These are phyloP conservation scores for Didymella arachidicola DNA, from an alignment of 2,329 filamentous ascomycete genomes.

Conservation along the genomic window DNA sequence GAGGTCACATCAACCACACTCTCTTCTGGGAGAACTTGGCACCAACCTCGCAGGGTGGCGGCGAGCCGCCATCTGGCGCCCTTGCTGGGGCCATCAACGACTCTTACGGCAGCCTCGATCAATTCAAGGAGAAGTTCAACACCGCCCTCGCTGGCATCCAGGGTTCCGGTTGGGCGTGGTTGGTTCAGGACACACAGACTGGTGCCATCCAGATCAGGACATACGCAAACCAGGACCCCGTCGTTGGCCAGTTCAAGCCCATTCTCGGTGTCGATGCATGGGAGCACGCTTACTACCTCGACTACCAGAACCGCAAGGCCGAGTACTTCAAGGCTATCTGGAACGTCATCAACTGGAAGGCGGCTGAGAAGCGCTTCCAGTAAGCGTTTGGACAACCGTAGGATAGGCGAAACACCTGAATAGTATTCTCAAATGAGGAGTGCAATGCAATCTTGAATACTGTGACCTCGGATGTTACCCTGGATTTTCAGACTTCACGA, in stretches of 20 bases:
- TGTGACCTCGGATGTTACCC: neutral
- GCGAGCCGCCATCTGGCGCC: conserved; percentile 66
- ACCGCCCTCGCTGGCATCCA: conserved; percentile 70
- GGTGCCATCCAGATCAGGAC: conserved; percentile 70
- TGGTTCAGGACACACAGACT: conserved; percentile 69
- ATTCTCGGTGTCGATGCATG: conserved; percentile 91
- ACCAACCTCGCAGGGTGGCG: conserved; percentile 71
- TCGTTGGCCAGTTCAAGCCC: conserved; percentile 81
- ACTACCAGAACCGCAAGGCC: conserved; percentile 96
- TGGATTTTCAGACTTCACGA: neutral
- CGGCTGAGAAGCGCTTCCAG: conserved; percentile 78
- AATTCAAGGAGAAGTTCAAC: conserved; percentile 70
- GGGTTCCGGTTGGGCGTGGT: conserved; percentile 70
- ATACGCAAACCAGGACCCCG: conserved; percentile 87
- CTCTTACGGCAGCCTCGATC: conserved; percentile 65
- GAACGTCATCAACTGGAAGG: conserved; percentile 97
- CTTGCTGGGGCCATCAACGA: conserved; percentile 66
- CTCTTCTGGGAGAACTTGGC: conserved; percentile 76
- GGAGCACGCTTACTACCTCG: conserved; percentile 96
- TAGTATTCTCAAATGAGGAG: neutral
- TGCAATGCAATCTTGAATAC: too few relatives aligned
- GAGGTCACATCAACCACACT: conserved; percentile 71
- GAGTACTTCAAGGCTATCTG: conserved; percentile 94
- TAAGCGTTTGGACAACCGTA: conserved; percentile 41
- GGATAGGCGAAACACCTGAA: conserved; percentile 1